Percentiles rank a stretch among this genome's conserved stretches.
phyloP scores from a whole-genome alignment of 106 monocot species.

The Apostasia ramifera region DNA sequence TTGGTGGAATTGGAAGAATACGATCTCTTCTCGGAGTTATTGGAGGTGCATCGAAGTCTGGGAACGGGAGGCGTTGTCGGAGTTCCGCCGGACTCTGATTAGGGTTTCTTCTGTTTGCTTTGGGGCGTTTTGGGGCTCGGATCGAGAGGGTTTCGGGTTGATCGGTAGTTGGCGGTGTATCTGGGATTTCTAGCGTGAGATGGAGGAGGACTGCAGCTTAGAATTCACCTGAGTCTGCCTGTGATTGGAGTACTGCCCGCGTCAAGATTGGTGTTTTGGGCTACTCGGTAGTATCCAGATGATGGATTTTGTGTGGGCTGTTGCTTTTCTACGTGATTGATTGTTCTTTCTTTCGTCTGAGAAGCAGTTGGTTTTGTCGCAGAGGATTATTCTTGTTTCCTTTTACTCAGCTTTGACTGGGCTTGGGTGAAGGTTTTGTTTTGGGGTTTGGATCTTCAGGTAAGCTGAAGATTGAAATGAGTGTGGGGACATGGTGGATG shows the following conservation, averaged over 20 bases:
- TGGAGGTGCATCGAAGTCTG: neutral
- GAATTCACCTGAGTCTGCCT: neutral
- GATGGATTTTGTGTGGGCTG: neutral
- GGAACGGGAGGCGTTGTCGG: neutral
- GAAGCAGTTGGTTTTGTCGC: no score
- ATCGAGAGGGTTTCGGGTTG: neutral
- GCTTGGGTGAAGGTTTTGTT: neutral
- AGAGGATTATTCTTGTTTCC: neutral
- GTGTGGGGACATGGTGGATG: slow-evolving; percentile 9
- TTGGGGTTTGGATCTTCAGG: neutral
- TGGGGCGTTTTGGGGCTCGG: neutral
- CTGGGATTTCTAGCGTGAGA: neutral
- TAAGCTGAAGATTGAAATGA: slow-evolving; percentile 2
- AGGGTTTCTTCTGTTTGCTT: neutral
- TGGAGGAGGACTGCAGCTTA: slow-evolving; percentile 6
- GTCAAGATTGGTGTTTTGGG: neutral
- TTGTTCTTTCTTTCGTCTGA: no score
- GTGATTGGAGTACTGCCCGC: neutral
- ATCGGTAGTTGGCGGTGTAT: neutral
- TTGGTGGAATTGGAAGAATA: neutral
- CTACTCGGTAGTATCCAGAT: neutral
- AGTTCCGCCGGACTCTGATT: neutral
- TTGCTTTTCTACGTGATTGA: no score
- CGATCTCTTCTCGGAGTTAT: neutral
- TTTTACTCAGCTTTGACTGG: neutral